A percentile compares a stretch with the other conserved stretches of the same genome.
Conservation (phyloP, 495 filamentous ascomycete species). For the Bacidia gigantensis region DNA sequence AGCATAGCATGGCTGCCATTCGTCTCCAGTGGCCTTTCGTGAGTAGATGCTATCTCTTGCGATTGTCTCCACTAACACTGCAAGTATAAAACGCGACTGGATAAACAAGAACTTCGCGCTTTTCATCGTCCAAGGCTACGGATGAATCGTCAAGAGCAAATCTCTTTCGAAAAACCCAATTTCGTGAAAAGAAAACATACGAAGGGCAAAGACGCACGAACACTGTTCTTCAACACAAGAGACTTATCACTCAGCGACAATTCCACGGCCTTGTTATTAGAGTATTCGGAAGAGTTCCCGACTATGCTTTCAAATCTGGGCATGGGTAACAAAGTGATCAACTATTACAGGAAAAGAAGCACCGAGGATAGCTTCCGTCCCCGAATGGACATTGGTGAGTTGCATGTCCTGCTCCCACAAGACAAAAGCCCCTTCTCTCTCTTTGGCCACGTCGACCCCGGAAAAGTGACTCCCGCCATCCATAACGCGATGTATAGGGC, state of each 20-base stretch:
- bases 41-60: conserved; percentile 13
- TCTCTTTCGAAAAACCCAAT: conserved; percentile 46
- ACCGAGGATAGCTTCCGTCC: conserved; percentile 61
- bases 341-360: conserved; percentile 86
- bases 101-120: conserved; percentile 65
- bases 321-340: conserved; percentile 90
- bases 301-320: conserved; percentile 87
- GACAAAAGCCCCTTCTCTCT: conserved; percentile 92
- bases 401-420: conserved; percentile 70
- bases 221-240: conserved; percentile 55
- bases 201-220: conserved; percentile 59
- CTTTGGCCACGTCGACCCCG: conserved; percentile 83
- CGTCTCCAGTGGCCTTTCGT: conserved; percentile 80
- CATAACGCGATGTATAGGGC: conserved; percentile 94
- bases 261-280: conserved; percentile 69
- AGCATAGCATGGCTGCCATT: conserved; percentile 82
- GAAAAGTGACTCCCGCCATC: conserved; percentile 74
- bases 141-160: conserved; percentile 38
- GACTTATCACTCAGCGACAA: conserved; percentile 79
- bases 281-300: conserved; percentile 92
- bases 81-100: conserved; percentile 69
- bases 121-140: conserved; percentile 72
- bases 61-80: conserved; percentile 3
- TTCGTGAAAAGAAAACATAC: conserved; percentile 67
- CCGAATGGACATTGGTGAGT: conserved; percentile 73